Base-by-base conservation (phyloP, 306 rosid genomes). In the Carpinus viminea region DNA sequence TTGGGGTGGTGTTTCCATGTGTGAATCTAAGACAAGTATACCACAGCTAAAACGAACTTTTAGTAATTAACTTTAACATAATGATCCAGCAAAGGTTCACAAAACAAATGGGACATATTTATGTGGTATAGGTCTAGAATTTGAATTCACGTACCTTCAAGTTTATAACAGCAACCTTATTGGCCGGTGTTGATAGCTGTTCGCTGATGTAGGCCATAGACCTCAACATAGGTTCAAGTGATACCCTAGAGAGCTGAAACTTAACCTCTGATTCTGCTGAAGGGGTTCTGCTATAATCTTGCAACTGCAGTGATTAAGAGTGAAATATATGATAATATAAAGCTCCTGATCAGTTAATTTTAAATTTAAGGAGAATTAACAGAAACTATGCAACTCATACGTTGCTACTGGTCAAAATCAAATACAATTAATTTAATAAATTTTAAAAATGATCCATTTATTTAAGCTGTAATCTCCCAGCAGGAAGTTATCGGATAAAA, bases 81-180 rank as follows among this genome's bases (percentile, higher is more conserved):
- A 53, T 65, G 60, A 60, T 57, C n/a, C 45, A 56, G 68, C 28
- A 24, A 68, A 70, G 15, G 53, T n/a, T 69, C 38, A 75, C 51
- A 16, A 34, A 57, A 75, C 21, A 41, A 45, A 41, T 56, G 43
- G 24, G 62, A 12, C 74, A 61, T 43, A 65, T 81, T 61, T 68
- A 28, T 80, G 77, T 66, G 38, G 34, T 18, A 78, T 64, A 38
- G 50, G 65, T 66, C 45, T 41, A 47, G 38, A 57, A 76, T 73
- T 71, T 60, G 53, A 73, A 75, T 62, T 81, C 72, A 51, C 46
- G 43, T 76, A 91, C 98, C 91, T 90, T 93, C 81, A 95, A 88
- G 83, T 91, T 93, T 83, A 95, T 90, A 82, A 93, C 96, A 76
- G 99, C 98, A 83, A 95, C 96, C 85, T 91, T 95, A 87, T 91